A percentile compares a stretch with the other conserved stretches of the same genome.
Conservation (phyloP, 2,329 filamentous ascomycete genomes). For the Fusarium siculi region DNA sequence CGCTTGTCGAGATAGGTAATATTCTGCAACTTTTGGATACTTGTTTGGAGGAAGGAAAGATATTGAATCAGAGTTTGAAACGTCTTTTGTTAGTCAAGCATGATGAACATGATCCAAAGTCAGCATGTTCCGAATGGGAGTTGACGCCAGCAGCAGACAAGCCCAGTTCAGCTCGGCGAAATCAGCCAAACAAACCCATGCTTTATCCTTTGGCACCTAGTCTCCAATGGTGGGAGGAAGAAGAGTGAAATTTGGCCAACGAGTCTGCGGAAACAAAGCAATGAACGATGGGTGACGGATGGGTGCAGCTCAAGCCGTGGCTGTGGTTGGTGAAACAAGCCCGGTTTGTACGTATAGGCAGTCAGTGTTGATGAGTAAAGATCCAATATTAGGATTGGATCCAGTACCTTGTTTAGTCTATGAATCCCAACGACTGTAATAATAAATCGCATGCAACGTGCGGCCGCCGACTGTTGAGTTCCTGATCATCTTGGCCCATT, state of each 20-base stretch:
- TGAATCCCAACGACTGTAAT: conserved; percentile 1
- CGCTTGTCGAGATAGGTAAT: neutral
- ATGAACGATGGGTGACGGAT: conserved; percentile 10
- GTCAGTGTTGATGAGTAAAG: neutral
- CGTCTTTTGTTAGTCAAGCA: conserved; percentile 22
- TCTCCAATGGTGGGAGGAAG: neutral
- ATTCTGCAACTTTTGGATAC: neutral
- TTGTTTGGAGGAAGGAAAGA: neutral
- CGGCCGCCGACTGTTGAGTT: conserved; percentile 24
- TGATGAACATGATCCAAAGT: conserved; percentile 24
- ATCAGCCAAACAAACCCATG: conserved; percentile 12
- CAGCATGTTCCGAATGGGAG: conserved; percentile 17
- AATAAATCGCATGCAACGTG: conserved; percentile 20
- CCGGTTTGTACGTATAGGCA: conserved; percentile 6
- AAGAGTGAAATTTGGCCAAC: neutral
- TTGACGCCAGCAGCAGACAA: conserved; percentile 12
- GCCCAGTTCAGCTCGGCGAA: conserved; percentile 11
- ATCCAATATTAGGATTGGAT: neutral
- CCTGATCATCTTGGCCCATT: conserved; percentile 20
- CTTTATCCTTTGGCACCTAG: neutral
- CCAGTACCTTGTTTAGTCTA: neutral
- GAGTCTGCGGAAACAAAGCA: conserved; percentile 20
- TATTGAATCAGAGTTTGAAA: neutral
- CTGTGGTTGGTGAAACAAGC: conserved; percentile 34
- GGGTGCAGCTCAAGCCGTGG: conserved; percentile 25